A percentile compares a stretch with the other conserved stretches of the same genome.
Evolutionary conservation across 129 eudicot species (phyloP).

Genomic region (Solidago caesia): DNA sequence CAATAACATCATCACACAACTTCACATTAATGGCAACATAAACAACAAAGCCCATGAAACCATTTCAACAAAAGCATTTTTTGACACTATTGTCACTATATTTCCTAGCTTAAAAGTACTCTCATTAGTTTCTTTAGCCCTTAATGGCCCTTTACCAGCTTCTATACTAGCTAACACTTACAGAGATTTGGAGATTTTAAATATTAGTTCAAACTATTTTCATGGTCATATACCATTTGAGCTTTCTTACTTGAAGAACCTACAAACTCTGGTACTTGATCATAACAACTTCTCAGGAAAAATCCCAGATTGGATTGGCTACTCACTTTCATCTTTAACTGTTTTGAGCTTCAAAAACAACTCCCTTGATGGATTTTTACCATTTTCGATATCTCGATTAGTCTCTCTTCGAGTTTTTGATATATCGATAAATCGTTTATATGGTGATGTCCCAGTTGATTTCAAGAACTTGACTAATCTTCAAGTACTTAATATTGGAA

Average conservation of each 20-base stretch:
- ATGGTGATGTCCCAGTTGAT: slow-evolving; percentile 63
- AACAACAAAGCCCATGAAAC: slow-evolving; percentile 22
- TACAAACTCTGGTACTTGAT: slow-evolving; percentile 69
- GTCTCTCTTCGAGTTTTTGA: slow-evolving; percentile 46
- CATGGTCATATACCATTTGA: slow-evolving; percentile 51
- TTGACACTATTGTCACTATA: slow-evolving; percentile 22
- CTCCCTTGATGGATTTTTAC: slow-evolving; percentile 53
- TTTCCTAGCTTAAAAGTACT: slow-evolving; percentile 22
- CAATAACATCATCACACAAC: slow-evolving; percentile 39
- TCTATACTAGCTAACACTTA: slow-evolving; percentile 24
- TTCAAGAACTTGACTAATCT: slow-evolving; percentile 58
- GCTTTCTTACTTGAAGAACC: slow-evolving; percentile 44
- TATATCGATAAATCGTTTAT: slow-evolving; percentile 47
- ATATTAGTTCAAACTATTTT: slow-evolving; percentile 59
- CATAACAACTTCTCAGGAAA: slow-evolving; percentile 57
- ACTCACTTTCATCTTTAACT: slow-evolving; percentile 37
- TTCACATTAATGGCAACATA: slow-evolving; percentile 26
- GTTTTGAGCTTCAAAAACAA: slow-evolving; percentile 72
- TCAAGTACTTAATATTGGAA: slow-evolving; percentile 58
- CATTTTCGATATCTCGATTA: slow-evolving; percentile 45
- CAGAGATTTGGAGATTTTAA: slow-evolving; percentile 55
- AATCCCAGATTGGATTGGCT: slow-evolving; percentile 53
- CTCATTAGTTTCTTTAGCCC: slow-evolving; percentile 18
- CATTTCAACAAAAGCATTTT: slow-evolving; percentile 14
- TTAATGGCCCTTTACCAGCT: slow-evolving; percentile 26